Evolutionary conservation across 176 grass and related monocot genomes (phyloP).

Genomic region (Aegilops speltoides): DNA sequence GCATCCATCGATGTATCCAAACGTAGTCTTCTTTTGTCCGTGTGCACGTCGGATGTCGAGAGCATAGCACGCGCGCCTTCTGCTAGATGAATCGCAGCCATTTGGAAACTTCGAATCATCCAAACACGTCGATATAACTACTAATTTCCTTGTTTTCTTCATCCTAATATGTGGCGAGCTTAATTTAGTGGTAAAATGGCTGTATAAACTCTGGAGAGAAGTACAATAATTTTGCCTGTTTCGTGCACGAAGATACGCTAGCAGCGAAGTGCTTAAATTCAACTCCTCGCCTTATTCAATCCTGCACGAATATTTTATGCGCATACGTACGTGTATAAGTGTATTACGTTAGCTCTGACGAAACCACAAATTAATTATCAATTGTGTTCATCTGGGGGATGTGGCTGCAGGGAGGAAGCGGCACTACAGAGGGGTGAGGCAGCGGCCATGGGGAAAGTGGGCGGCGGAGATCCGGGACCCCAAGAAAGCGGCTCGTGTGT

Average conservation of each 20-base stretch:
- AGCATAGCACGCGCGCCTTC: conserved; percentile 36
- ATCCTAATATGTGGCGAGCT: neutral
- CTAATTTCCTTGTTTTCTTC: neutral
- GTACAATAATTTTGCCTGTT: neutral
- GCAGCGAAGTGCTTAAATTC: conserved; percentile 2
- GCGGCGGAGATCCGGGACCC: conserved; percentile 68
- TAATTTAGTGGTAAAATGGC: neutral
- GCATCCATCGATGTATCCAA: conserved; percentile 2
- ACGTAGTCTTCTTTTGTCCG: conserved; percentile 13
- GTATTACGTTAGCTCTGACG: conserved; percentile 34
- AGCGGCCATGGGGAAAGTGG: conserved; percentile 78
- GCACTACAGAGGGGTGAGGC: conserved; percentile 62
- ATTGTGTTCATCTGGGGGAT: neutral
- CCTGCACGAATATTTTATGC: conserved; percentile 38
- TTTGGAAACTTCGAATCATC: conserved; percentile 43
- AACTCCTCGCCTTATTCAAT: conserved; percentile 15
- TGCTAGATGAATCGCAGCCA: conserved; percentile 21
- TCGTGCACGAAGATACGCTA: conserved; percentile 33
- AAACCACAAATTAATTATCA: neutral
- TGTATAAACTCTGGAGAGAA: conserved; percentile 10
- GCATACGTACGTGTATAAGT: neutral
- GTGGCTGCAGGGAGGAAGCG: conserved; percentile 25
- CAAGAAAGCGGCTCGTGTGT: conserved; percentile 66
- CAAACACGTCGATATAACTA: conserved; percentile 8
- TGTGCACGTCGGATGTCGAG: conserved; percentile 8